Conservation (phyloP, 108 stramenopile species). For the Licmophora abbreviata region DNA sequence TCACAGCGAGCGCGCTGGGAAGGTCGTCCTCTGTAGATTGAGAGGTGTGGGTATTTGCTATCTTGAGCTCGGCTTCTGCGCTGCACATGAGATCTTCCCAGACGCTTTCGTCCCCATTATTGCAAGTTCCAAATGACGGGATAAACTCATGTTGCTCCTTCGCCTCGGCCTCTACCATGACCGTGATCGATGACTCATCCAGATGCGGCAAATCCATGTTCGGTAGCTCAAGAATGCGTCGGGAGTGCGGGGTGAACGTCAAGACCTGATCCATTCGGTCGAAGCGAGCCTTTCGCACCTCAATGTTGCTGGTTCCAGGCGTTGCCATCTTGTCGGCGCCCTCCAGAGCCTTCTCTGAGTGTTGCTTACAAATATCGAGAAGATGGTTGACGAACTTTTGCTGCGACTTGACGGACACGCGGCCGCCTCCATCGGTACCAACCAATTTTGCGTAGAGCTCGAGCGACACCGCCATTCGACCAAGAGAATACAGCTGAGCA, state of each 20-base stretch:
- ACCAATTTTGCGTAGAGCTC: conserved; percentile 76
- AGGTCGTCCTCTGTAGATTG: conserved; percentile 23
- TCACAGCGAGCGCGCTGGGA: conserved; percentile 27
- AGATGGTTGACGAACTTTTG: conserved; percentile 76
- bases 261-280: conserved; percentile 41
- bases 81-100: conserved; percentile 65
- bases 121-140: conserved; percentile 20
- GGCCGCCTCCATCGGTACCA: conserved; percentile 39
- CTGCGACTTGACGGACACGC: conserved; percentile 70
- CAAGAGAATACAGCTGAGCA: conserved; percentile 75
- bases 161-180: conserved; percentile 33
- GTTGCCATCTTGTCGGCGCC: conserved; percentile 70
- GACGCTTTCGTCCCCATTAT: conserved; percentile 23
- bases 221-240: conserved; percentile 62
- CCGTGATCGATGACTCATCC: conserved; percentile 44
- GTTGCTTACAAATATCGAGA: conserved; percentile 63
- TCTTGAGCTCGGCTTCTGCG: conserved; percentile 56
- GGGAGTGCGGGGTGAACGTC: conserved; percentile 28
- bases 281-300: conserved; percentile 19
- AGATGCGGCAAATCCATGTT: conserved; percentile 60
- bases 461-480: conserved; percentile 53
- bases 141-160: conserved; percentile 18
- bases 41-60: conserved; percentile 5
- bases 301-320: conserved; percentile 11
- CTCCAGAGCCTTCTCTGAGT: conserved; percentile 52